Evolutionary conservation across 495 filamentous ascomycete species (phyloP), one percentile per base, ranked within the genome.

Genomic region (Daldinia concentrica): DNA sequence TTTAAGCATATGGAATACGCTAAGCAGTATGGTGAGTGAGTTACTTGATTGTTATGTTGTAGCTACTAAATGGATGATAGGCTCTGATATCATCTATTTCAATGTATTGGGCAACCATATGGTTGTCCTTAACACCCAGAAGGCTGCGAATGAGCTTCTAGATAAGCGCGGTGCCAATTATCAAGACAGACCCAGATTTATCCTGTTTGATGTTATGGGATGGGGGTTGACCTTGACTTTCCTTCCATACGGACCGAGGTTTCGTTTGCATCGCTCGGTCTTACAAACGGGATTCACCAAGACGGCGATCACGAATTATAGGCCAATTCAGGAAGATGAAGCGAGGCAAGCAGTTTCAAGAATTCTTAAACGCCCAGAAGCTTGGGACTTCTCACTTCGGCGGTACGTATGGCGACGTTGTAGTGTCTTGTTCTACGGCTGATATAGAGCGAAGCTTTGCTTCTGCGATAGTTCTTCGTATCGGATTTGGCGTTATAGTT

Each of bases 181-280:
- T 39, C 74, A 78, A 7, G 82, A 84, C 68, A 74, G 82, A 12
- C 82, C 82, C 1, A 76, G 78, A 34, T 84, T 84, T 63, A 79
- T 86, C 50, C 76, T 86, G 58, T 85, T 84, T 58, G 84, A 86
- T 57, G 80, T 80, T 62, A 83, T 83, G 81, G 81, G 81, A 66
- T 83, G 80, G 81, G 77, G 80, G 0, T 71, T 80, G 5, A 83
- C 81, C 0, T 72, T 86, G 43, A 85, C 84, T 17, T 84, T 84
- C 69, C 79, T 85, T 3, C 81, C 76, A 41, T 85, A 81, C 77
- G 81, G 82, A 0, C 79, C 82, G 0, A 79, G 80, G 24, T 84
- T 82, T 58, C 78, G 79, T 8, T 69, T 84, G 7, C 83, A 86
- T 57, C 80, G 84, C 1, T 78, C 78, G 8, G 68, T 82, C 6